These are phyloP conservation scores for Penicillium chermesinum DNA, from an alignment of 495 filamentous ascomycete genomes.

Conservation along the genomic window DNA sequence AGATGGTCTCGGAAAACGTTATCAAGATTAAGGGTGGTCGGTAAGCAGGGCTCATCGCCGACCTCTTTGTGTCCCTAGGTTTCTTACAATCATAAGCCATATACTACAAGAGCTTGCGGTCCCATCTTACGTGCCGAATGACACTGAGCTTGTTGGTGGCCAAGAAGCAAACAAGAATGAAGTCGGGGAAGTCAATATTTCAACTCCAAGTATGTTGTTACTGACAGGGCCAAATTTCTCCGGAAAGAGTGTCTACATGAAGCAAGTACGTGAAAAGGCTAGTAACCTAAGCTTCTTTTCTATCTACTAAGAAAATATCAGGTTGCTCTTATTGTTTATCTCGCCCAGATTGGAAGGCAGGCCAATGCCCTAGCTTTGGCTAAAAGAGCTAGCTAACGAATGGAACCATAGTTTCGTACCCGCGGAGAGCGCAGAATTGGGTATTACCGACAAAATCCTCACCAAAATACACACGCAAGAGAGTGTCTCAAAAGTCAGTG, in stretches of 20 bases:
- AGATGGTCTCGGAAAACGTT: constrained; percentile 65
- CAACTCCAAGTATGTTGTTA: constrained; percentile 67
- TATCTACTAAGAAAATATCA: constrained; percentile 8
- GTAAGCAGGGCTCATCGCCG: constrained; percentile 27
- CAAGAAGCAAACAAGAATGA: background rate
- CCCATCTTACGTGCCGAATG: constrained; percentile 79
- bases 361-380: background rate
- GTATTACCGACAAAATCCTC: constrained; percentile 88
- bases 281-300: background rate
- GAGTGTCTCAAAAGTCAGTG: constrained; percentile 62
- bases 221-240: constrained; percentile 95
- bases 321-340: constrained; percentile 84
- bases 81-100: constrained; percentile 50
- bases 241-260: constrained; percentile 94
- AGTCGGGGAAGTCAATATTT: background rate
- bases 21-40: constrained; percentile 77
- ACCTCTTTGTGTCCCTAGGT: background rate
- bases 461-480: constrained; percentile 85
- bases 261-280: constrained; percentile 51
- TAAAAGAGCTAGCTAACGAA: constrained; percentile 1
- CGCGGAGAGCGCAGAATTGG: constrained; percentile 70
- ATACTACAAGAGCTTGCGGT: constrained; percentile 86
- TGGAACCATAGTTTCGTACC: constrained; percentile 64
- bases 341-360: constrained; percentile 82
- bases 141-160: constrained; percentile 67